A percentile compares a stretch with the other conserved stretches of the same genome.
Conservation (phyloP, 129 eudicot species). For the Calendula officinalis region DNA sequence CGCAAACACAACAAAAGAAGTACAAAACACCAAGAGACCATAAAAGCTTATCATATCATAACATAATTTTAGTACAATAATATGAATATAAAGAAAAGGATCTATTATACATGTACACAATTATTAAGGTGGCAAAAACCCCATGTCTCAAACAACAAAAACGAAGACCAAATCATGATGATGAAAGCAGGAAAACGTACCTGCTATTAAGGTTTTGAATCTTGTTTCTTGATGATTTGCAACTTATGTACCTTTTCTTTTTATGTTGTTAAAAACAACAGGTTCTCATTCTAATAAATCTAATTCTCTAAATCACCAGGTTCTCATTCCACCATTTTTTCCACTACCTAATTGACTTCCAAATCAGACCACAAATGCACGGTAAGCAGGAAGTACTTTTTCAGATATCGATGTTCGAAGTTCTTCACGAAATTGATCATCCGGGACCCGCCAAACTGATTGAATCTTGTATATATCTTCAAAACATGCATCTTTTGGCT, state of each 20-base stretch:
- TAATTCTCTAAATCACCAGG: conserved; percentile 82
- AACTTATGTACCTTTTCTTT: conserved; percentile 67
- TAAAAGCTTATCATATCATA: conserved; percentile 5
- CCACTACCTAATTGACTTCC: conserved; percentile 88
- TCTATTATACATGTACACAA: conserved; percentile 45
- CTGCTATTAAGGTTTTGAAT: conserved; percentile 36
- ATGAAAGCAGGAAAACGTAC: conserved; percentile 37
- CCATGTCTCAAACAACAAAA: conserved; percentile 37
- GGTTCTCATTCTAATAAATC: conserved; percentile 87
- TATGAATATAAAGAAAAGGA: conserved; percentile 29
- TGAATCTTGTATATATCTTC: conserved; percentile 89
- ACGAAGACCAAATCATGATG: conserved; percentile 33
- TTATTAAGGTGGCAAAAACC: conserved; percentile 25
- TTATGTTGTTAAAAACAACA: conserved; percentile 63
- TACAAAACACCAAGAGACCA: conserved; percentile 13
- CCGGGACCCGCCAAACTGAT: conserved; percentile 86
- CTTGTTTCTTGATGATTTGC: no score
- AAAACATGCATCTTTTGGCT: conserved; percentile 70
- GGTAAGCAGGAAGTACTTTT: conserved; percentile 85
- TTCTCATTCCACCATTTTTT: conserved; percentile 69
- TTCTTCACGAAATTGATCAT: conserved; percentile 85
- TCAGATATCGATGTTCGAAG: conserved; percentile 95
- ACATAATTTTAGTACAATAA: conserved; percentile 19
- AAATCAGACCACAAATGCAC: conserved; percentile 78
- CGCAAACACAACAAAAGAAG: neutral